Percentiles rank a stretch among this genome's conserved stretches.
Conservation (phyloP, 805 yeast species). For the Candida succiphila region DNA sequence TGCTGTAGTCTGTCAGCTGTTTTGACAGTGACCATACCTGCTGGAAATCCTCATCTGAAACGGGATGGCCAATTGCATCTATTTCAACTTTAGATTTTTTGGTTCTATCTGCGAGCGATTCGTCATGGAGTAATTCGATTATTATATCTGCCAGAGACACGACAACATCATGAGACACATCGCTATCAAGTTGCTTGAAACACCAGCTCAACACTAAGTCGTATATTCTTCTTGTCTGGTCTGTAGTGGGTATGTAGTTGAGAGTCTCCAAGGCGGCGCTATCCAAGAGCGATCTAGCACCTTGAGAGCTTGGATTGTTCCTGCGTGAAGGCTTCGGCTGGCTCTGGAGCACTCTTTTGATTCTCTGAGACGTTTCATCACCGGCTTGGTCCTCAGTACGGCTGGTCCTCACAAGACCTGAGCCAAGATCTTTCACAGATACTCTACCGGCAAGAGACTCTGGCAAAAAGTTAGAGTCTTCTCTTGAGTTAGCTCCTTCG, state of each 20-base stretch:
- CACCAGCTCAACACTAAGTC: constrained; percentile 55
- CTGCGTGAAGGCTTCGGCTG: constrained; percentile 1
- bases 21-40: constrained; percentile 33
- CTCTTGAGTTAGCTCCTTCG: constrained; percentile 25
- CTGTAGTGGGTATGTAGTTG: constrained; percentile 54
- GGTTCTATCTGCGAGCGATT: constrained; percentile 27
- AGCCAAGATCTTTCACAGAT: constrained; percentile 57
- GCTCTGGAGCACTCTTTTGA: not conserved
- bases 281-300: constrained; percentile 20
- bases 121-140: constrained; percentile 43
- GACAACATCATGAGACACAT: constrained; percentile 66
- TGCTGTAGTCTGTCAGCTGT: constrained; percentile 39
- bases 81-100: constrained; percentile 43
- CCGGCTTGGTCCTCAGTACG: constrained; percentile 10
- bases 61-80: constrained; percentile 31
- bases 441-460: constrained; percentile 64
- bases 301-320: constrained; percentile 5
- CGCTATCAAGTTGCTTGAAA: constrained; percentile 44
- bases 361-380: not conserved
- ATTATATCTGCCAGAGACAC: constrained; percentile 63
- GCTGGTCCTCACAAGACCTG: constrained; percentile 8
- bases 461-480: constrained; percentile 54
- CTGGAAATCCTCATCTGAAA: constrained; percentile 35
- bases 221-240: constrained; percentile 38
- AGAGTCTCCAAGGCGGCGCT: constrained; percentile 33